Percentiles rank a stretch among this genome's conserved stretches.
Conservation (phyloP, 257 asterid species). For the Plantago ovata region DNA sequence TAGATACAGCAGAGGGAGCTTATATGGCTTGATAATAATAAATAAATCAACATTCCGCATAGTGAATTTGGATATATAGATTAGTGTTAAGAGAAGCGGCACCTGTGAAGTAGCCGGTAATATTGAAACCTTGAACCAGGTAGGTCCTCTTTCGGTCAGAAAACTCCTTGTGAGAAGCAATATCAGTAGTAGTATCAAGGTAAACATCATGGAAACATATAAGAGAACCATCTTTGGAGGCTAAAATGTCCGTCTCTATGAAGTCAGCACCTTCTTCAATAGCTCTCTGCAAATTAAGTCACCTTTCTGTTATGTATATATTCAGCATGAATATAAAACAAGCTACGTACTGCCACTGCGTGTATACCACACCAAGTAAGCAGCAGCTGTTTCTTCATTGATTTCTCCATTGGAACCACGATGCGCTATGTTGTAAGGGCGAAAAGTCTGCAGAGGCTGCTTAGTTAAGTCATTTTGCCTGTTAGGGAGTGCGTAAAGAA, state of each 20-base stretch:
- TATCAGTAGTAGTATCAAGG: constrained; percentile 69
- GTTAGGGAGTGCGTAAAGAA: constrained; percentile 85
- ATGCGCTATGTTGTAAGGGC: constrained; percentile 88
- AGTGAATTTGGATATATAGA: not conserved
- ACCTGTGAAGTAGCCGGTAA: constrained; percentile 75
- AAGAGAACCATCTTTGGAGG: constrained; percentile 83
- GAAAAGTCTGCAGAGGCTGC: constrained; percentile 74
- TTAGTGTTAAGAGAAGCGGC: constrained; percentile 2
- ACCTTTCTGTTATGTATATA: not conserved
- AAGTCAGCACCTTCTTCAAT: constrained; percentile 96
- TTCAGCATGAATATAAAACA: not conserved
- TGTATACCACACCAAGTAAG: constrained; percentile 52
- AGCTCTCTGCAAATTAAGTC: constrained; percentile 64
- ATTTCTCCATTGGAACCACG: constrained; percentile 96
- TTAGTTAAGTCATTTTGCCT: constrained; percentile 66
- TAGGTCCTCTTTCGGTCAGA: constrained; percentile 58
- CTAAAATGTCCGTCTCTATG: constrained; percentile 78
- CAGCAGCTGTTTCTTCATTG: constrained; percentile 87
- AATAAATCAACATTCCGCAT: not conserved
- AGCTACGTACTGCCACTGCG: not conserved
- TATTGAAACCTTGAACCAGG: constrained; percentile 61
- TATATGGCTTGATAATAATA: no score
- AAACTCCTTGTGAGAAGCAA: constrained; percentile 63
- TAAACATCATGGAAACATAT: constrained; percentile 73
- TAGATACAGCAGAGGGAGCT: no score